Base-by-base conservation (phyloP, 78 protist genomes). In the Dictyostelium brefeldianum region DNA sequence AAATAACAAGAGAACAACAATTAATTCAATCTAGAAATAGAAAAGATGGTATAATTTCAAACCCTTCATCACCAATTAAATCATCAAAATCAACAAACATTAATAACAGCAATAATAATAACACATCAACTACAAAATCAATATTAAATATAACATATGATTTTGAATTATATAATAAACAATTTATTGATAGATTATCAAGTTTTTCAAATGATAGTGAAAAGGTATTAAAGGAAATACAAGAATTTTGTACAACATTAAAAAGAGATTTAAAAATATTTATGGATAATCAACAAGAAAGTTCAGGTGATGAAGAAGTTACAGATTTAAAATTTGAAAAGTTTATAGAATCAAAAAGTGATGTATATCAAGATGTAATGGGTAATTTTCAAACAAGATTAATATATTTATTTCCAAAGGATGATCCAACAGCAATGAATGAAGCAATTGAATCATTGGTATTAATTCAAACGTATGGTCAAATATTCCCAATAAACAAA, bases 91-190 rank as follows among this genome's bases (percentile, higher is more conserved):
- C 36, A 27, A n/a, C 54, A 41, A 27, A 12, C 12, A 78, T 46
- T 1, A 20, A 46, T 20, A 36, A n/a, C 29, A n/a, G n/a, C n/a
- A 56, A 62, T 46, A n/a, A 36, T 53, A 79, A 54, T 12, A 57
- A 57, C 73, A 36, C 47, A 56, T 18, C 25, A 11, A 62, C 87
- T 62, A 79, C 51, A 27, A 48, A 27, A 77, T 50, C 41, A 50
- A 77, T 27, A 25, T 36, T 50, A 6, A 29, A 53, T 50, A 41
- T 50, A 27, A 36, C 59, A 8, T 50, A 71, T 20, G 92, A 85
- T n/a, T 77, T 50, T 22, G 81, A 77, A 77, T 18, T 85, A 36
- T 85, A 85, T 85, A 85, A 85, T 62, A 74, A 74, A 43, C 54
- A 62, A 85, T 75, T 85, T 46, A 51, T 85, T 11, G 46, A 57